Evolutionary conservation across 331 rosid species (phyloP).

Genomic region (Malus hybrid): DNA sequence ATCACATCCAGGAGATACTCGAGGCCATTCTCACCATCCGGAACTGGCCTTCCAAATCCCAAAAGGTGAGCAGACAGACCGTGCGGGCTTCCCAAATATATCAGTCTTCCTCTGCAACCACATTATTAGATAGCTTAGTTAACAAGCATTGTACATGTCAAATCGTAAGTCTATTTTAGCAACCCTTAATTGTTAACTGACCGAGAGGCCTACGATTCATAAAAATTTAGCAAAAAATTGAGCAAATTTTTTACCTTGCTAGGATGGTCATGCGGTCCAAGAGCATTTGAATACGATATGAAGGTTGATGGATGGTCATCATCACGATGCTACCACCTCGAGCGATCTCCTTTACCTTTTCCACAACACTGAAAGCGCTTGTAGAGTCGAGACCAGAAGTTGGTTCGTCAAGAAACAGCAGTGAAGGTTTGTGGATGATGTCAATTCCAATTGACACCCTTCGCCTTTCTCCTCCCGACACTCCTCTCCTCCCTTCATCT

Average conservation of each 20-base stretch:
- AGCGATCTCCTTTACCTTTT: slow-evolving; percentile 85
- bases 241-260: slow-evolving; percentile 50
- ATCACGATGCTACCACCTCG: slow-evolving; percentile 72
- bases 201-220: no score
- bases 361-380: slow-evolving; percentile 80
- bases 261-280: slow-evolving; percentile 70
- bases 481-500: slow-evolving; percentile 78
- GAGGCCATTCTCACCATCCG: slow-evolving; percentile 62
- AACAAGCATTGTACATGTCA: neutral
- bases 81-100: slow-evolving; percentile 69
- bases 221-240: no score
- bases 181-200: neutral
- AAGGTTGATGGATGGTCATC: slow-evolving; percentile 93
- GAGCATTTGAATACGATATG: slow-evolving; percentile 72
- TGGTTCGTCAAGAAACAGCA: slow-evolving; percentile 82
- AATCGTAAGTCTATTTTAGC: neutral
- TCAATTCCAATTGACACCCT: slow-evolving; percentile 82
- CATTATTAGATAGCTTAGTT: neutral
- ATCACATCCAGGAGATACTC: slow-evolving; percentile 83
- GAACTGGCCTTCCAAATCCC: slow-evolving; percentile 81
- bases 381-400: slow-evolving; percentile 94
- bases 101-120: slow-evolving; percentile 57
- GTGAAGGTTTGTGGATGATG: slow-evolving; percentile 76
- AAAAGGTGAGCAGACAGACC: slow-evolving; percentile 46
- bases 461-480: slow-evolving; percentile 79